Conservation (phyloP, 108 stramenopile genomes). For the Skeletonema menzelii region DNA sequence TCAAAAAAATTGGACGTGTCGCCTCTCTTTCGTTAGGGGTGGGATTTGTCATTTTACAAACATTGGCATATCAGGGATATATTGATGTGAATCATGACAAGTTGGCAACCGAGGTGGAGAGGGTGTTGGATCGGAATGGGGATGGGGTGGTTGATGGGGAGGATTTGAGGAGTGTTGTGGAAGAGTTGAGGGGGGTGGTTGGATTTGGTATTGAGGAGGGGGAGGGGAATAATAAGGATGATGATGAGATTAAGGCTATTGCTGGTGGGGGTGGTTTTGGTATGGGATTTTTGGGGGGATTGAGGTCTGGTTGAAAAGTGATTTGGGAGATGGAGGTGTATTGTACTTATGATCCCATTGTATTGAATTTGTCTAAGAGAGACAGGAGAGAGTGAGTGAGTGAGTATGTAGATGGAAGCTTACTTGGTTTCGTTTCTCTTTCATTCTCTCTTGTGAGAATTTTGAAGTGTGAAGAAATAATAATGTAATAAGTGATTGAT, state of each 20-base stretch:
- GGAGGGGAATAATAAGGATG: background rate
- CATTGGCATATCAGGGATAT: slow-evolving; percentile 67
- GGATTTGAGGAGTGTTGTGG: slow-evolving; percentile 29
- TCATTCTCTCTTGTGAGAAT: too few species aligned
- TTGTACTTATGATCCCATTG: too few species aligned
- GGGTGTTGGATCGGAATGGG: slow-evolving; percentile 37
- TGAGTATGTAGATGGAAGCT: too few species aligned
- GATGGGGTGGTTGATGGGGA: slow-evolving; percentile 38
- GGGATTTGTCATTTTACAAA: slow-evolving; percentile 69
- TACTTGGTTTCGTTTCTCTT: too few species aligned
- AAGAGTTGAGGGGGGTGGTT: slow-evolving; percentile 31
- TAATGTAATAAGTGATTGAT: too few species aligned
- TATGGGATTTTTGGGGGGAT: slow-evolving; percentile 42
- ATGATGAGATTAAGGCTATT: slow-evolving; percentile 5
- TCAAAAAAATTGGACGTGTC: slow-evolving; percentile 71
- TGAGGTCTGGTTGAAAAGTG: slow-evolving; percentile 39
- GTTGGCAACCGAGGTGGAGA: slow-evolving; percentile 42
- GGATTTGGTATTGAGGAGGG: slow-evolving; percentile 27
- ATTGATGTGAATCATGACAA: slow-evolving; percentile 69
- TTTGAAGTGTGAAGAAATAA: too few species aligned
- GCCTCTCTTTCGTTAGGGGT: slow-evolving; percentile 67
- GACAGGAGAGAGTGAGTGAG: too few species aligned
- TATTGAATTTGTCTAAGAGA: too few species aligned
- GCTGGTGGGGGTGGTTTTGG: slow-evolving; percentile 38
- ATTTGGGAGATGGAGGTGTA: too few species aligned